Percentiles rank a stretch among this genome's conserved stretches.
phyloP scores from a whole-genome alignment of 257 asterid genomes.

The Nicotiana noctiflora region DNA sequence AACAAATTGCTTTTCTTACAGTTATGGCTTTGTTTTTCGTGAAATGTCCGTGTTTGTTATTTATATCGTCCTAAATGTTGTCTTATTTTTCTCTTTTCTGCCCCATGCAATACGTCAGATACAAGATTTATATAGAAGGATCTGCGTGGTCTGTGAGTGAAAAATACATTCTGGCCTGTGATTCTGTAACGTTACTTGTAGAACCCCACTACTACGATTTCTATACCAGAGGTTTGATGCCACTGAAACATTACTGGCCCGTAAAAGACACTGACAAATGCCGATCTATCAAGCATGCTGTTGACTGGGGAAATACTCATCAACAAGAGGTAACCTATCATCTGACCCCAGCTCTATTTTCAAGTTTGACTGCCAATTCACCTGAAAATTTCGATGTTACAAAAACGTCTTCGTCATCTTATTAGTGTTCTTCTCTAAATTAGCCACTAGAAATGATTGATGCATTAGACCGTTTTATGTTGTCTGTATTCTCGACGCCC shows the following conservation, averaged over 20 bases:
- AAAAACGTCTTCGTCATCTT: background rate
- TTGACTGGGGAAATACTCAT: slow-evolving; percentile 79
- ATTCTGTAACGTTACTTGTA: slow-evolving; percentile 57
- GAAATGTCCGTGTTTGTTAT: background rate
- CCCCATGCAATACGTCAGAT: slow-evolving; percentile 28
- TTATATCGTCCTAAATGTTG: background rate
- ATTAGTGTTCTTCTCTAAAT: background rate
- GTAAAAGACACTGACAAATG: slow-evolving; percentile 54
- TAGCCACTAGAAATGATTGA: background rate
- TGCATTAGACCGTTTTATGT: background rate
- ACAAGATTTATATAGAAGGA: slow-evolving; percentile 86
- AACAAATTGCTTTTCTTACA: background rate
- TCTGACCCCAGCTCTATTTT: background rate
- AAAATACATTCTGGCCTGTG: slow-evolving; percentile 84
- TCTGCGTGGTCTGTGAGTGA: slow-evolving; percentile 95
- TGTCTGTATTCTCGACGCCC: background rate
- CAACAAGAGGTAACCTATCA: slow-evolving; percentile 30
- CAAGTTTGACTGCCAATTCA: background rate
- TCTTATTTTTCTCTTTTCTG: background rate
- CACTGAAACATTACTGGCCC: slow-evolving; percentile 87
- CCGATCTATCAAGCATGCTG: slow-evolving; percentile 73
- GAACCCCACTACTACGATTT: slow-evolving; percentile 71
- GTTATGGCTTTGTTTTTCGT: background rate
- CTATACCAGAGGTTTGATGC: slow-evolving; percentile 72
- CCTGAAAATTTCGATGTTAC: background rate